Percentiles rank a stretch among this genome's conserved stretches.
phyloP scores from a whole-genome alignment of 1,284 basidiomycete genomes.

The Sanghuangporus sanghuang region DNA sequence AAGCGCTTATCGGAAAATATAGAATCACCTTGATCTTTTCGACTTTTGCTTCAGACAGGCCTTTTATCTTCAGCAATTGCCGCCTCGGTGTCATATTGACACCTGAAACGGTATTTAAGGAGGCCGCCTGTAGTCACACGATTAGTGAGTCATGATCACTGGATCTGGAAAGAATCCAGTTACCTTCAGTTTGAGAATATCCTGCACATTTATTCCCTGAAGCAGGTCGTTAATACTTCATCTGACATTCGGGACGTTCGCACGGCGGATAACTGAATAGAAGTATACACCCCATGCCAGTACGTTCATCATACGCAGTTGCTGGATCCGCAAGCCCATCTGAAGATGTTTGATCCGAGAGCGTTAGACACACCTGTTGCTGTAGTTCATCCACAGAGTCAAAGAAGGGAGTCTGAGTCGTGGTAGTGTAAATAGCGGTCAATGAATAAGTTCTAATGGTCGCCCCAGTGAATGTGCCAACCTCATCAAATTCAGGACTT shows the following conservation, averaged over 20 bases:
- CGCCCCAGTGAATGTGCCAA: conserved; percentile 32
- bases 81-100: conserved; percentile 84
- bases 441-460: conserved; percentile 3
- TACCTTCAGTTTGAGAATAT: conserved; percentile 89
- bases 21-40: conserved; percentile 83
- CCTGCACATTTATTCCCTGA: conserved; percentile 91
- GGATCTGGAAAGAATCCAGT: neutral
- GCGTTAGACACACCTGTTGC: conserved; percentile 58
- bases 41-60: conserved; percentile 88
- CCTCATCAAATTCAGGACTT: conserved; percentile 37
- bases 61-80: conserved; percentile 90
- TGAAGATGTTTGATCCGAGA: neutral
- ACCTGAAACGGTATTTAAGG: conserved; percentile 75
- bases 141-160: conserved; percentile 6
- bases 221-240: neutral
- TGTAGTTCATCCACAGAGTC: conserved; percentile 87
- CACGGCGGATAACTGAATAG: too few species aligned
- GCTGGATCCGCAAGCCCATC: too few species aligned
- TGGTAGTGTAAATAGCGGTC: neutral
- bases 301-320: too few species aligned
- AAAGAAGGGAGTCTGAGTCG: conserved; percentile 49
- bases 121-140: conserved; percentile 44
- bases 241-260: neutral
- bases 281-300: too few species aligned
- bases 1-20: conserved; percentile 1